A percentile compares a stretch with the other conserved stretches of the same genome.
Evolutionary conservation across 805 yeast species (phyloP).

Genomic region (Clavispora vitiphila): DNA sequence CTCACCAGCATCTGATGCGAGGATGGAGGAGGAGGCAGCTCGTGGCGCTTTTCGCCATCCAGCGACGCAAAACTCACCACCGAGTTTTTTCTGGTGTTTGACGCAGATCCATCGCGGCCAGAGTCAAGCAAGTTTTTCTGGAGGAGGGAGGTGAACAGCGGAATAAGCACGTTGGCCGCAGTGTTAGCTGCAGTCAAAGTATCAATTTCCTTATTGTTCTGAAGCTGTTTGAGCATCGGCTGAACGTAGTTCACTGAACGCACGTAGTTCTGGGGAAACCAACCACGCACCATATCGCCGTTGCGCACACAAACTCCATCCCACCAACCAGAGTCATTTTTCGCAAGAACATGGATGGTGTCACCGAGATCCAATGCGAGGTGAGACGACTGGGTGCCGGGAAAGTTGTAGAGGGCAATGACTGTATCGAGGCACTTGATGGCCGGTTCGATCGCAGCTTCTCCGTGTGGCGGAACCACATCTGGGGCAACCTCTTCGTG

Average conservation of each 20-base stretch:
- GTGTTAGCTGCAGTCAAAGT: conserved; percentile 43
- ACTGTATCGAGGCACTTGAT: conserved; percentile 51
- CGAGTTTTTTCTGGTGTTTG: conserved; percentile 42
- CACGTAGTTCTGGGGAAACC: conserved; percentile 75
- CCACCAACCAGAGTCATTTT: conserved; percentile 77
- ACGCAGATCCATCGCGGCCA: conserved; percentile 27
- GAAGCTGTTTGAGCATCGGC: conserved; percentile 35
- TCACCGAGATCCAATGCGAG: conserved; percentile 61
- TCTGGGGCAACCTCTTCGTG: conserved; percentile 39
- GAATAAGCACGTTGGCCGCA: conserved; percentile 42
- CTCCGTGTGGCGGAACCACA: conserved; percentile 27
- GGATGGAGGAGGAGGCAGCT: background rate
- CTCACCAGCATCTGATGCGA: background rate
- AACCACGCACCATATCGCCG: conserved; percentile 58
- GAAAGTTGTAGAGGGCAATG: conserved; percentile 52
- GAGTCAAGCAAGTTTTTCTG: conserved; percentile 34
- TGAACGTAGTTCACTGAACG: conserved; percentile 41
- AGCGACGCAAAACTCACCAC: conserved; percentile 47
- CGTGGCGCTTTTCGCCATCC: conserved; percentile 17
- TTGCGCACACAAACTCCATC: conserved; percentile 54
- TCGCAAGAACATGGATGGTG: conserved; percentile 61
- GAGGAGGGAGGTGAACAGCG: conserved; percentile 33
- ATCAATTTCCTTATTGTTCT: conserved; percentile 36
- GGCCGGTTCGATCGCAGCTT: conserved; percentile 17
- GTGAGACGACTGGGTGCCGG: conserved; percentile 47